Base-by-base conservation (phyloP, 805 yeast species). In the Barnettozyma sp. region DNA sequence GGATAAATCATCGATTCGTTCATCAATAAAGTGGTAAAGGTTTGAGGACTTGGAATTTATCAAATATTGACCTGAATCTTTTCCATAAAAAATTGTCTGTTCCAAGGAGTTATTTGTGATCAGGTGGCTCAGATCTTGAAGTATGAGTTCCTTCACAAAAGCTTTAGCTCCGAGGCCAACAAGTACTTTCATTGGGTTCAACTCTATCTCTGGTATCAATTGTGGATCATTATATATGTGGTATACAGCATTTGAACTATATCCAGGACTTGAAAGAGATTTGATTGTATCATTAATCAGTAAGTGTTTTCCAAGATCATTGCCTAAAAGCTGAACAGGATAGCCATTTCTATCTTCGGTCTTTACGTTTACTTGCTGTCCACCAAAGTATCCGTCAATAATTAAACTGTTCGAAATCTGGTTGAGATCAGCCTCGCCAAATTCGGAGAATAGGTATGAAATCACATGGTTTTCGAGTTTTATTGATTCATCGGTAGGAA, bases 61-160 rank as follows among this genome's bases (percentile, higher is more conserved):
- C 8, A 36, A 22, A 8, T 42, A 9, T 23, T 38, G 49, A 30
- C 62, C 65, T 9, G 63, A 49, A 13, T 59, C 55, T 23, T 48
- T 53, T 1, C 73, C 65, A 7, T 85, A 64, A 36, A 88, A 72
- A 1, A 88, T 62, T 0, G 94, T 81, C 49, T 77, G 82, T 19
- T 69, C 61, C 0, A 56, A 22, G 0, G 65, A 52, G 2, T 59
- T 48, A 22, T 79, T 76, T 36, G 77, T 80, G 13, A 88, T 70
- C 32, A 84, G 56, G 29, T 68, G 42, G 2, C 64, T 58, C 14
- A 85, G 56, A 10, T 71, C 68, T 39, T 87, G 70, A 35, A 83
- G 71, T 29, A 73, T 64, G 12, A 85, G 45, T 47, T 85, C 94
- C n/a, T 71, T 68, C 6, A 83, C 88, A 53, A 84, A 76, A 19